Evolutionary conservation across 2,329 filamentous ascomycete genomes (phyloP), one percentile per base, ranked within the genome.

Genomic region (Aspergillus fumigatus): DNA sequence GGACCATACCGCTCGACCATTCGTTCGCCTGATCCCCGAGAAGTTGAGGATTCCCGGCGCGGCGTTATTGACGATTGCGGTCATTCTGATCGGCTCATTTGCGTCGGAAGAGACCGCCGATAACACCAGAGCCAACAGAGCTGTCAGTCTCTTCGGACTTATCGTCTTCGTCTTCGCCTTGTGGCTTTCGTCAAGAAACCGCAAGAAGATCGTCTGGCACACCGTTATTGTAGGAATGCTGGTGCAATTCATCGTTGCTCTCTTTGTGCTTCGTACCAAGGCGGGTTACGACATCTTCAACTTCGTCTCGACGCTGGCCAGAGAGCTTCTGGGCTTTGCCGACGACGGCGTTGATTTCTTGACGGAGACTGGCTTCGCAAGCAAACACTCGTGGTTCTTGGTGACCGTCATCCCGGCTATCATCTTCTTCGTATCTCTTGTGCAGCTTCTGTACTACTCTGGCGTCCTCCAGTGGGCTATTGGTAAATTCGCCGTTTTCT

Each of bases 371-470:
- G 71, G 73, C 2, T 73, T 73, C 48, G 7, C 77, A 80, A 5
- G 69, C 77, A 3, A 80, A 1, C 68, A 70, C n/a, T 51, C 67
- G 3, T 91, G 82, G 83, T 96, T 96, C 82, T 80, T 96, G 61
- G 81, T 88, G 51, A 79, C 81, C 51, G 91, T 96, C 60, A 82
- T 95, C n/a, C 91, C 92, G 0, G 87, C 92, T 66, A 95, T 97
- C 75, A 90, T 96, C 78, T 97, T 96, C 84, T 96, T 97, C 84
- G 89, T 96, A 57, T 86, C 92, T 1, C 80, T 96, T n/a, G 90
- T 96, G 26, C 89, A 95, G 75, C 84, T 96, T 14, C 75, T 95
- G 47, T 95, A 90, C 79, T 88, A 92, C 79, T 81, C 86, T 65
- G 89, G 88, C 2, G 80, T 92, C 61, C 78, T 96, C 53, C 92